Conservation (phyloP, 2,329 filamentous ascomycete genomes). For the Fusarium sp. region DNA sequence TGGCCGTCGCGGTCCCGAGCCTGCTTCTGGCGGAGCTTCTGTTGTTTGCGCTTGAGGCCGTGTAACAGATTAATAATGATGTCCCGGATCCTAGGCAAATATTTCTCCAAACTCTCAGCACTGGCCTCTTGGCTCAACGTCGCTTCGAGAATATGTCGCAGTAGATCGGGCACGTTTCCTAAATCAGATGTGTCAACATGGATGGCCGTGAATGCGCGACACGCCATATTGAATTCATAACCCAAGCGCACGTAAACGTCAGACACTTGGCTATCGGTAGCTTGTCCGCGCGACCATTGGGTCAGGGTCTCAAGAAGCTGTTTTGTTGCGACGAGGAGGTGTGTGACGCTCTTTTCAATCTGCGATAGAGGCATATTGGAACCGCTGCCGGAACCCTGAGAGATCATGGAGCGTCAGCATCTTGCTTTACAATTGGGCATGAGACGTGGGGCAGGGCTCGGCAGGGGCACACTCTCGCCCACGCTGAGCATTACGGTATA, state of each 20-base stretch:
- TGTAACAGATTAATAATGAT: slow-evolving; percentile 98
- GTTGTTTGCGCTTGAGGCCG: slow-evolving; percentile 96
- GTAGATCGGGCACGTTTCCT: slow-evolving; percentile 90
- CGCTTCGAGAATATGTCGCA: slow-evolving; percentile 91
- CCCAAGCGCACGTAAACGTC: slow-evolving; percentile 97
- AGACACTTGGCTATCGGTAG: slow-evolving; percentile 93
- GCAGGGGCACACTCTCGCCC: slow-evolving; percentile 28
- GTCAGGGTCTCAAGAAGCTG: slow-evolving; percentile 97
- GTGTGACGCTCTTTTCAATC: slow-evolving; percentile 98
- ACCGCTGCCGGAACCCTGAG: slow-evolving; percentile 63
- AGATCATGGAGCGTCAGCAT: slow-evolving; percentile 38
- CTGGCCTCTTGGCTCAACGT: slow-evolving; percentile 97
- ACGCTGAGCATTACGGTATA: slow-evolving; percentile 2
- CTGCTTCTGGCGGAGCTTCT: slow-evolving; percentile 77
- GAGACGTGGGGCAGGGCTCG: slow-evolving; percentile 33
- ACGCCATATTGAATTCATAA: slow-evolving; percentile 99
- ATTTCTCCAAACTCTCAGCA: slow-evolving; percentile 90
- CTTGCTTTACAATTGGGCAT: slow-evolving; percentile 21
- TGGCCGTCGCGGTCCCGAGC: slow-evolving; percentile 62
- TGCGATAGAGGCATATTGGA: slow-evolving; percentile 84
- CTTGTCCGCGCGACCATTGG: slow-evolving; percentile 93
- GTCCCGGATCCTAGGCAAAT: slow-evolving; percentile 92
- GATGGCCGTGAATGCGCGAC: slow-evolving; percentile 94
- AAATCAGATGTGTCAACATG: slow-evolving; percentile 95
- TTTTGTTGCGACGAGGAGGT: slow-evolving; percentile 96